Evolutionary conservation across 2,329 filamentous ascomycete genomes (phyloP), one percentile per base, ranked within the genome.

Genomic region (Hymenoscyphus occultus): DNA sequence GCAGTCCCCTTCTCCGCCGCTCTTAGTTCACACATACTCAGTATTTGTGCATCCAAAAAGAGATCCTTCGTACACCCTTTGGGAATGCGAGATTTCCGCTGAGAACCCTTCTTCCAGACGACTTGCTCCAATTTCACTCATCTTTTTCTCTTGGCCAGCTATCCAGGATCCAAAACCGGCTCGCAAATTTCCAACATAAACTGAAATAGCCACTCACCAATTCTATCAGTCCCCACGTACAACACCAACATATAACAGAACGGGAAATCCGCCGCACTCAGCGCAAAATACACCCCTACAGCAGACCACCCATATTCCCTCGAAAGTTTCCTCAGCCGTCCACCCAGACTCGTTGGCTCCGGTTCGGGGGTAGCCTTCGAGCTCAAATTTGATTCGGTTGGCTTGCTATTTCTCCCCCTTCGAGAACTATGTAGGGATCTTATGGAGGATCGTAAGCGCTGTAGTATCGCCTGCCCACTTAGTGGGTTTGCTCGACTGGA

Each of bases 301-400:
- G 93, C 93, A 3, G 91, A 85, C 92, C 93, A 98, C 51, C 95
- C 95, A 77, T 99, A 99, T 77, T 98, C 94, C 69, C 89, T 88
- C 2, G 90, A 93, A 57, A 99, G 84, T 75, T 91, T 92, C 78
- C 89, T 93, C 75, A 98, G 80, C 22, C 71, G 66, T 9, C 67
- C 72, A 1, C 70, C 68, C 5, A 76, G 32, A 28, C 60, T 70
- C 14, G 66, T 65, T 32, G 71, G 67, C 39, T 74, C 69, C 54
- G 67, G 63, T 39, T 67, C 69, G 12, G 66, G 64, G 0, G 65
- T 48, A 22, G 60, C 28, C 42, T 65, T 65, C 22, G 65, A 56
- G 1, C 67, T 67, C n/a, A 60, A 61, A n/a, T 69, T 59, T 42
- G 65, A 61, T 9, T 61, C 22, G 31, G 60, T 31, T 19, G 56